phyloP scores from a whole-genome alignment of 768 basidiomycete genomes.

The Tulasnella sp. region DNA sequence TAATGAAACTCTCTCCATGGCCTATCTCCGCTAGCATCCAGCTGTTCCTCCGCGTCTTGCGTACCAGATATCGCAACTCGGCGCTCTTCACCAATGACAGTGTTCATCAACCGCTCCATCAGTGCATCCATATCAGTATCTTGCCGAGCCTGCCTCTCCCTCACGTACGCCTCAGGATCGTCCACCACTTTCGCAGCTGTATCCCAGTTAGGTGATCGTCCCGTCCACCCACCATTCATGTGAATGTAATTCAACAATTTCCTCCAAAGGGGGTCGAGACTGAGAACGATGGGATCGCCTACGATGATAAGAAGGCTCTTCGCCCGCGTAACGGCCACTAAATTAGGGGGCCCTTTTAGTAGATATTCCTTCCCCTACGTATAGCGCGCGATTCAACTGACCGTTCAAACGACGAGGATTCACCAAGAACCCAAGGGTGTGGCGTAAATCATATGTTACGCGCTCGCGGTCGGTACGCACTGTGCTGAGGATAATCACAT shows the following conservation, averaged over 20 bases:
- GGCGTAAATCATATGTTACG: neutral
- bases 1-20: too few species aligned
- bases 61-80: neutral
- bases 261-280: slow-evolving; percentile 4
- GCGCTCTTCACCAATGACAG: too few species aligned
- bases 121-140: neutral
- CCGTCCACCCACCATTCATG: slow-evolving; percentile 2
- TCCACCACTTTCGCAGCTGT: neutral
- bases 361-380: too few species aligned
- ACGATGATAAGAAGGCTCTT: slow-evolving; percentile 15
- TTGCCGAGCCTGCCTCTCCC: too few species aligned
- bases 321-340: slow-evolving; percentile 14
- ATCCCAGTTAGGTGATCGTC: slow-evolving; percentile 1
- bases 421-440: slow-evolving; percentile 6
- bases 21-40: too few species aligned
- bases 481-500: slow-evolving; percentile 2
- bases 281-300: slow-evolving; percentile 3
- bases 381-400: too few species aligned
- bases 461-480: neutral
- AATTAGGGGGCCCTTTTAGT: too few species aligned
- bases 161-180: neutral
- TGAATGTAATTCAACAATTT: slow-evolving; percentile 4
- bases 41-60: too few species aligned
- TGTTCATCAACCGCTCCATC: neutral
- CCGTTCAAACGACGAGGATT: slow-evolving; percentile 11